Evolutionary conservation across 495 filamentous ascomycete genomes (phyloP), one percentile per base, ranked within the genome.

Genomic region (Penicillium coprophilum): DNA sequence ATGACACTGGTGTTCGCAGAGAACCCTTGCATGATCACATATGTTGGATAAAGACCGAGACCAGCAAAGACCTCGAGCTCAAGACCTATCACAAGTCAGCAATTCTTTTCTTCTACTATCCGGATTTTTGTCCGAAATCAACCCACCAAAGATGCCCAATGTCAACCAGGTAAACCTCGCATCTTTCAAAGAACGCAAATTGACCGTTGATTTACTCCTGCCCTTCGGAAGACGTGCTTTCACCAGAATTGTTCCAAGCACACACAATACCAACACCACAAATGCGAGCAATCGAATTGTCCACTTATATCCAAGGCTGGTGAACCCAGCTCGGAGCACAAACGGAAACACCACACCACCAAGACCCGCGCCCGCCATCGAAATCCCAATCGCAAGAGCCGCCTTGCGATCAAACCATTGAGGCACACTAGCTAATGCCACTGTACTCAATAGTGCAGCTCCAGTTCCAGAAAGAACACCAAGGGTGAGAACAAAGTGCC

Each of bases 301-400:
- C 85, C 85, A 89, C 15, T 76, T 69, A 62, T 85, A 89, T 4
- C 84, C 81, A 8, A 85, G 57, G 6, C 61, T 60, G 4, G 80
- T 71, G 12, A 87, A 77, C 7, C 77, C 71, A 13, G 71, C 65
- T 40, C 80, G 71, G 52, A 88, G 64, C 24, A 83, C 67, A 31
- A 87, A 66, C 2, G 86, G 86, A 58, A 88, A 87, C 1, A 81
- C 64, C 32, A 87, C 80, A 36, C 86, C 86, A 8, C 86, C 86
- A 21, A 73, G 31, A 0, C 72, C 72, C 10, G 64, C 60, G 2
- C 74, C 74, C 0, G 72, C 68, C 66, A 77, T 66, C 4, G 74
- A 72, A 20, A 63, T 69, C 2, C 74, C 74, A 47, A 75, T 62
- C 2, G 74, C 74, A 65, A 73, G 59, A 0, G 72, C 74, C 17